Conservation (phyloP, 345 rosid species). For the Ceriops decandra region DNA sequence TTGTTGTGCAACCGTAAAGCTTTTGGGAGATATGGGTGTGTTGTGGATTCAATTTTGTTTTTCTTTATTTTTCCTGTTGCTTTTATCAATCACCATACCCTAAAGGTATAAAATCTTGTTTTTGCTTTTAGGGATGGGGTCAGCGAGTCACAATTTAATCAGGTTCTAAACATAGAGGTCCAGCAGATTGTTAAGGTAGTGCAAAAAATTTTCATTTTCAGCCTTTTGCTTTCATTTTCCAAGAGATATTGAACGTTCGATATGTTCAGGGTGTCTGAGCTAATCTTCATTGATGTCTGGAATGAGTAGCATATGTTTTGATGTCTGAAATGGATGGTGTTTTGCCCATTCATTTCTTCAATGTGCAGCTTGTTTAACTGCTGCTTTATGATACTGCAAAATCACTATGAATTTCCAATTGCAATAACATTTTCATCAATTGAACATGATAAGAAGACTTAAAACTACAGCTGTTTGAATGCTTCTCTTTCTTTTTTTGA, state of each 20-base stretch:
- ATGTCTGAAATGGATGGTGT: too few species aligned
- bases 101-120: slow-evolving; percentile 9
- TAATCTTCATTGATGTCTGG: not conserved
- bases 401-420: not conserved
- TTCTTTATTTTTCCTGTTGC: not conserved
- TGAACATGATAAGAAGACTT: too few species aligned
- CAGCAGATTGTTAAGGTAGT: slow-evolving; percentile 74
- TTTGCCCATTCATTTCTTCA: too few species aligned
- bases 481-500: not conserved
- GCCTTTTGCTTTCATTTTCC: not conserved
- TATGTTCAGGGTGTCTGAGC: not conserved
- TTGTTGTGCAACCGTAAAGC: not conserved
- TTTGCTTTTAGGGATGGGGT: slow-evolving; percentile 74
- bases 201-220: not conserved
- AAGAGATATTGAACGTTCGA: not conserved
- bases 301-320: not conserved
- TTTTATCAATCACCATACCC: slow-evolving; percentile 1
- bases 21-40: not conserved
- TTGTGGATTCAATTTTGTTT: not conserved
- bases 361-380: too few species aligned
- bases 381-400: too few species aligned
- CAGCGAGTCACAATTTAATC: slow-evolving; percentile 88
- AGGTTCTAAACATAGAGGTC: slow-evolving; percentile 76
- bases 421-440: not conserved
- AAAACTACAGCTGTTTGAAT: not conserved